phyloP scores from a whole-genome alignment of 495 filamentous ascomycete genomes.

The Aspergillus cavernicola region DNA sequence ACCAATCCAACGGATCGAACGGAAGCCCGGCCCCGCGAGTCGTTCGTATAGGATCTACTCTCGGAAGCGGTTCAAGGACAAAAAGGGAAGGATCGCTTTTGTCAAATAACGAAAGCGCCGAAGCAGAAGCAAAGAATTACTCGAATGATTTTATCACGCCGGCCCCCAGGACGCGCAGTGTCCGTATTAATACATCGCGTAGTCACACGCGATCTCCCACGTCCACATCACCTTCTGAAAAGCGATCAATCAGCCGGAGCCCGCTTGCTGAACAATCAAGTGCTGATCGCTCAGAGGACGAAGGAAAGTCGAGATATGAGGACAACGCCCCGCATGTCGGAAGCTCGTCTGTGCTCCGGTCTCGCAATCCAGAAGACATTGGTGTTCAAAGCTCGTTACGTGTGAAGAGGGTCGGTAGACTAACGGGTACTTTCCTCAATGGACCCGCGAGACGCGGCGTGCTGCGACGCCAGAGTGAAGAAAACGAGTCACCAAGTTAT shows the following conservation, averaged over 20 bases:
- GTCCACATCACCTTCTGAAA: constrained; percentile 40
- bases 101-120: constrained; percentile 31
- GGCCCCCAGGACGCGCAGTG: constrained; percentile 57
- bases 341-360: constrained; percentile 48
- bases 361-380: constrained; percentile 49
- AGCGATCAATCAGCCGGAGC: constrained; percentile 33
- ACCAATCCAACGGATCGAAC: constrained; percentile 39
- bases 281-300: constrained; percentile 40
- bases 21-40: constrained; percentile 48
- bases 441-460: constrained; percentile 71
- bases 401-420: constrained; percentile 67
- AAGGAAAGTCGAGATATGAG: constrained; percentile 41
- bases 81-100: constrained; percentile 34
- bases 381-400: constrained; percentile 66
- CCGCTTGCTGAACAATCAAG: constrained; percentile 36
- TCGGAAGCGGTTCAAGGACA: constrained; percentile 30
- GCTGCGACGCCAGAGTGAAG: constrained; percentile 67
- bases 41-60: constrained; percentile 54
- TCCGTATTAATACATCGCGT: constrained; percentile 52
- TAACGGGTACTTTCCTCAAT: constrained; percentile 68
- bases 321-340: constrained; percentile 45
- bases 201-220: constrained; percentile 35
- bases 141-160: constrained; percentile 62
- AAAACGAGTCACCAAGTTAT: constrained; percentile 42
- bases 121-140: constrained; percentile 24